Percentiles rank a stretch among this genome's conserved stretches.
Conservation (phyloP, 2,329 filamentous ascomycete genomes). For the Myotisia sp. region DNA sequence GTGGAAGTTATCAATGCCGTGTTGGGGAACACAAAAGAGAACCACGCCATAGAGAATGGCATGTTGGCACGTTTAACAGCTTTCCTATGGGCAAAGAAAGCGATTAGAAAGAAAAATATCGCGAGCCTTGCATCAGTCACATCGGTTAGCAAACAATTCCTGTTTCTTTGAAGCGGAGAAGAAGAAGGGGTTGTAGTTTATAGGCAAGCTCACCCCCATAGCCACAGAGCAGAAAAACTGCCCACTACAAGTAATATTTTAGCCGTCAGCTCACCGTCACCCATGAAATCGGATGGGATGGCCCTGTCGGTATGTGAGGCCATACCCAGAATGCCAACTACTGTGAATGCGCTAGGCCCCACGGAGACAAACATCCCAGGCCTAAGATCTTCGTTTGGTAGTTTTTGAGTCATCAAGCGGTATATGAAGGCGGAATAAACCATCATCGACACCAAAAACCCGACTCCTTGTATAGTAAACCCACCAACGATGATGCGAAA, state of each 20-base stretch:
- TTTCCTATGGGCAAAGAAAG: constrained; percentile 59
- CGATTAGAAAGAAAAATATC: constrained; percentile 71
- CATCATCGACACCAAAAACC: constrained; percentile 56
- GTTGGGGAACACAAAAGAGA: constrained; percentile 69
- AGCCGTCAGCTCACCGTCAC: constrained; percentile 40
- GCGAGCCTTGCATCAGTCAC: constrained; percentile 39
- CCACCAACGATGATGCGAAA: constrained; percentile 46
- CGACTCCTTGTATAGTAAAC: constrained; percentile 48
- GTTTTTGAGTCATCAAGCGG: constrained; percentile 74
- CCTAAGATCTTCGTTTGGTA: constrained; percentile 59
- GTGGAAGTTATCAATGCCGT: constrained; percentile 61
- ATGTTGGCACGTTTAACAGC: constrained; percentile 47
- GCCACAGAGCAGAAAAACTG: constrained; percentile 58
- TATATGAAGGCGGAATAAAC: constrained; percentile 76
- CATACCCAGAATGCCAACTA: constrained; percentile 46
- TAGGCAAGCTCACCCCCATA: constrained; percentile 46
- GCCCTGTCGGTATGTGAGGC: constrained; percentile 36
- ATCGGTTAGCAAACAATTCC: constrained; percentile 1
- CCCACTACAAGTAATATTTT: constrained; percentile 41
- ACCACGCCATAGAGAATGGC: constrained; percentile 75
- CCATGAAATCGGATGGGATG: constrained; percentile 43
- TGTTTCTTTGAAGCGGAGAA: constrained; percentile 1
- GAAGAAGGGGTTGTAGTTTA: neutral
- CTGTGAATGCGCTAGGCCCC: constrained; percentile 58
- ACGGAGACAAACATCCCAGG: constrained; percentile 79